Conservation (phyloP, 2,329 filamentous ascomycete genomes). For the Aspergillus glaucus region DNA sequence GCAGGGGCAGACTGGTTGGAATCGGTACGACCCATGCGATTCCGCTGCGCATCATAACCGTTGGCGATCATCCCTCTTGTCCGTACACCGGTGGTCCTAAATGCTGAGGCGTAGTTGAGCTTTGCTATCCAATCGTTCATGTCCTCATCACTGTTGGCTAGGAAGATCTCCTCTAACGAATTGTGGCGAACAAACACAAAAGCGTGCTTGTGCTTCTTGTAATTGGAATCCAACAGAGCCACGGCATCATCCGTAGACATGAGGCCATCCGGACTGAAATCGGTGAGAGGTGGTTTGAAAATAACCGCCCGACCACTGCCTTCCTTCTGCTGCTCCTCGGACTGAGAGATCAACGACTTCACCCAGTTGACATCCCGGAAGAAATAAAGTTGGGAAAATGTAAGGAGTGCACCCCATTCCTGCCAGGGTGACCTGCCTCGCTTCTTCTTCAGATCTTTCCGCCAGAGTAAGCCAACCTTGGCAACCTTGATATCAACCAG, state of each 20-base stretch:
- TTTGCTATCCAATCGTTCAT: slow-evolving; percentile 96
- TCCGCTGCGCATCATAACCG: slow-evolving; percentile 72
- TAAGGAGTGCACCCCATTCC: slow-evolving; percentile 95
- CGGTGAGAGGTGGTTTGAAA: slow-evolving; percentile 81
- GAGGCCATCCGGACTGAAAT: slow-evolving; percentile 89
- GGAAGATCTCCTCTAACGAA: slow-evolving; percentile 79
- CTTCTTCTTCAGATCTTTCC: slow-evolving; percentile 89
- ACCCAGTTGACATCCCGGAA: slow-evolving; percentile 92
- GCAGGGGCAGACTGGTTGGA: slow-evolving; percentile 53
- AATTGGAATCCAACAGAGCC: slow-evolving; percentile 74
- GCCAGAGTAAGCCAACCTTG: slow-evolving; percentile 90
- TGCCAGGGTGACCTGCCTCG: slow-evolving; percentile 95
- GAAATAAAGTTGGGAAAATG: slow-evolving; percentile 94
- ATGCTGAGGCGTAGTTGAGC: slow-evolving; percentile 92
- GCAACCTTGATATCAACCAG: slow-evolving; percentile 97
- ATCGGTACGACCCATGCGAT: slow-evolving; percentile 59
- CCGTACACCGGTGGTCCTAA: slow-evolving; percentile 81
- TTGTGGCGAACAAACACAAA: slow-evolving; percentile 86
- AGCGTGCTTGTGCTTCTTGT: slow-evolving; percentile 90
- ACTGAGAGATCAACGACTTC: slow-evolving; percentile 82
- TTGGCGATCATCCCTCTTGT: slow-evolving; percentile 83
- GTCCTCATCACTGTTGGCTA: slow-evolving; percentile 84
- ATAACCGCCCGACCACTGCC: slow-evolving; percentile 72
- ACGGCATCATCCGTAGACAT: slow-evolving; percentile 94
- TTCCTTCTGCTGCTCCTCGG: slow-evolving; percentile 72